Conservation (phyloP, 2,329 filamentous ascomycete genomes). For the Aspergillus japonicus region DNA sequence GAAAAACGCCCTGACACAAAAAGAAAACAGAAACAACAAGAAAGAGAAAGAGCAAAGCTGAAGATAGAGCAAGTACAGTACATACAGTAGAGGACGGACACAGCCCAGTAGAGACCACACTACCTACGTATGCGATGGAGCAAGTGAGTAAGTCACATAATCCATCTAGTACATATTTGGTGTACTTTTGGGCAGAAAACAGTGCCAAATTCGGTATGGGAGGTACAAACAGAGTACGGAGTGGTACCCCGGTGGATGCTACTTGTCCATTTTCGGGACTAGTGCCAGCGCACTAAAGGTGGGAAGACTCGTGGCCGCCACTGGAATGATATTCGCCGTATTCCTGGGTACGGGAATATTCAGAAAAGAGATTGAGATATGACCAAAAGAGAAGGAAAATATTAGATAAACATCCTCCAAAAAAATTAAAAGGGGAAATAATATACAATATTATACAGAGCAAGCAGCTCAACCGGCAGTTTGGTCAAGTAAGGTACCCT, state of each 20-base stretch:
- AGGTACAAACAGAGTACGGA: slow-evolving; percentile 11
- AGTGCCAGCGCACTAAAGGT: slow-evolving; percentile 16
- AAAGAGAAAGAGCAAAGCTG: no score
- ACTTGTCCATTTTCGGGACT: slow-evolving; percentile 7
- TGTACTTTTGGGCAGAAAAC: slow-evolving; percentile 15
- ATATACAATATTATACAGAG: no score
- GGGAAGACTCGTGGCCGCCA: slow-evolving; percentile 27
- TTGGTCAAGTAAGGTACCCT: no score
- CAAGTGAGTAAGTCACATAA: not conserved
- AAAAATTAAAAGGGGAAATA: not conserved
- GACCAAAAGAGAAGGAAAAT: not conserved
- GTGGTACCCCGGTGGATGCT: slow-evolving; percentile 6
- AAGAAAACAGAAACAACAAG: no score
- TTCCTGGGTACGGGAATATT: slow-evolving; percentile 8
- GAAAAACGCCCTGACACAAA: no score
- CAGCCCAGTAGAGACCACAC: no score
- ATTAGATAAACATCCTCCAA: not conserved
- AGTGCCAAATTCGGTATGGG: slow-evolving; percentile 12
- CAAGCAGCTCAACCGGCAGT: no score
- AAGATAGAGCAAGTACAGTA: no score
- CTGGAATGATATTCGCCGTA: slow-evolving; percentile 18
- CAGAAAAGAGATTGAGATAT: not conserved
- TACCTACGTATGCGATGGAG: no score
- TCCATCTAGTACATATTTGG: slow-evolving; percentile 4
- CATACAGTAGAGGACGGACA: no score